Base-by-base conservation (phyloP, 169 alveolate species). In the Perkinsus olseni region DNA sequence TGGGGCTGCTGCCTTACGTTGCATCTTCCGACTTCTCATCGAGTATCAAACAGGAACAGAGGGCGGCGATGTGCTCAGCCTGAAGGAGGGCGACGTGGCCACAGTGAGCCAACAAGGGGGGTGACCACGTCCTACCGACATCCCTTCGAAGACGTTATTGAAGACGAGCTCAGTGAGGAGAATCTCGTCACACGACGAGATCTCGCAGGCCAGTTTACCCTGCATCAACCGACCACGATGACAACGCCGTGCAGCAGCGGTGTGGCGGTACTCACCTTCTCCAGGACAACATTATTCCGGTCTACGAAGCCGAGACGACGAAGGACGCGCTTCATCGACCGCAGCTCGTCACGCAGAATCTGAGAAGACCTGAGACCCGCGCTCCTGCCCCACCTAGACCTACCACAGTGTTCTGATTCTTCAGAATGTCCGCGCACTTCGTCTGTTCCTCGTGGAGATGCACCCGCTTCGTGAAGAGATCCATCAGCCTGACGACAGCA, bases 201-300 rank as follows among this genome's bases (percentile, higher is more conserved):
- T 97, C 93, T 98, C 99, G 95, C 99, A 99, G 31, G 99, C 99
- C 40, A 99, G 97, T 94, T 99, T 98, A 0, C 99, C 99, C 96
- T 62, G 17, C 28, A 17, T 45, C 6, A 62, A 62, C 34, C 28
- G 31, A 62, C 34, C 0, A 13, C 34, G 8, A 8, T 62, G 8
- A 62, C 96, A 96, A 50, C 21, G 50, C 50, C 21, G 3, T 11
- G 21, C 50, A 40, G 11, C 50, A 96, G 94, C 34, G 1, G 28
- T 24, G 82, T n/a, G n/a, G n/a, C 82, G 36, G 37, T 24, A 4
- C 31, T 24, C 82, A 62, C 82, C 82, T 95, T 98, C 96, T 97
- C 94, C 48, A 97, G 98, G 74, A 98, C 99, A 8, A 98, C 97
- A 74, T 98, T 98, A 62, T 97, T 96, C 92, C 97, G 97, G 93